These are phyloP conservation scores for Botrytis porri DNA, from an alignment of 2,329 filamentous ascomycete genomes.

Conservation along the genomic window DNA sequence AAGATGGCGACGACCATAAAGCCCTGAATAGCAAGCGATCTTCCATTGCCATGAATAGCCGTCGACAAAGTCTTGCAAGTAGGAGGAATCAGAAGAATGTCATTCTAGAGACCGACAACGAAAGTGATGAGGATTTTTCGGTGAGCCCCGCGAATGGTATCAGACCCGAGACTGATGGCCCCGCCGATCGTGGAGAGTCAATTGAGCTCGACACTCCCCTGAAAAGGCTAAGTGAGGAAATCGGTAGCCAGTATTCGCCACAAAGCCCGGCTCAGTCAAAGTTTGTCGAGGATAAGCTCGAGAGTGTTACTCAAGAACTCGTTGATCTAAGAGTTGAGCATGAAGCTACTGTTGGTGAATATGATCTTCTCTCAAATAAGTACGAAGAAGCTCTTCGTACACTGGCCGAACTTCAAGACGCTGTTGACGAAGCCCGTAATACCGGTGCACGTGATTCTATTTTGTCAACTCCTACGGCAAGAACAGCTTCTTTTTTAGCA, in stretches of 20 bases:
- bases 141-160: slow-evolving; percentile 25
- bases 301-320: slow-evolving; percentile 86
- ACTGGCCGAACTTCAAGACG: slow-evolving; percentile 81
- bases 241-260: slow-evolving; percentile 38
- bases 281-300: slow-evolving; percentile 88
- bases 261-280: slow-evolving; percentile 76
- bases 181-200: slow-evolving; percentile 37
- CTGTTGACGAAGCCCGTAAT: slow-evolving; percentile 74
- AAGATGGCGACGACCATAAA: slow-evolving; percentile 41
- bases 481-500: slow-evolving; percentile 82
- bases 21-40: slow-evolving; percentile 48
- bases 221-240: slow-evolving; percentile 36
- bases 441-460: slow-evolving; percentile 49
- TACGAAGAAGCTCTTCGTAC: slow-evolving; percentile 86
- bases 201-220: slow-evolving; percentile 40
- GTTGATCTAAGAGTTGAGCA: slow-evolving; percentile 88
- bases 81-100: slow-evolving; percentile 53
- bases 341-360: slow-evolving; percentile 77
- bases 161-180: slow-evolving; percentile 36
- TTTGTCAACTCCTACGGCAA: slow-evolving; percentile 49
- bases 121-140: slow-evolving; percentile 28
- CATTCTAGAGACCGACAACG: slow-evolving; percentile 49
- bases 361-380: slow-evolving; percentile 76
- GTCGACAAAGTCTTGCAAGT: slow-evolving; percentile 52
- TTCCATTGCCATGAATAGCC: slow-evolving; percentile 43